Evolutionary conservation across 768 basidiomycete species (phyloP), one percentile per base, ranked within the genome.

Genomic region (Xanthoconium stramineum): DNA sequence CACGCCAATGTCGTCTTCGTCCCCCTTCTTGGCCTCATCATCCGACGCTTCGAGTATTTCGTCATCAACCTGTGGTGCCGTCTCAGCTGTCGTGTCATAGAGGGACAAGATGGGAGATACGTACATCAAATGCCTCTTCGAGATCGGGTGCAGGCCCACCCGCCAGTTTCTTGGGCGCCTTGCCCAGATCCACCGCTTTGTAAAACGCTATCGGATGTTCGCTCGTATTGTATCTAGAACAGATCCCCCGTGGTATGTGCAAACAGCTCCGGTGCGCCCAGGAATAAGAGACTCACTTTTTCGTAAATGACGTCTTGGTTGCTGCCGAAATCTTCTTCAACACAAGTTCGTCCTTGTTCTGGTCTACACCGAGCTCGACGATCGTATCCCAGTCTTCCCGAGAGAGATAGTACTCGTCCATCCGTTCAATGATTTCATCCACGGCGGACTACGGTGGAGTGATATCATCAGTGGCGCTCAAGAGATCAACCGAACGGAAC

Each of bases 371-470:
- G 10, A 99, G 81, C 68, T 98, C 96, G 51, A 98, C 83, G 50
- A 98, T 78, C 11, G 93, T 87, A 64, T 99, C 97, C 96, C 95
- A 98, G 65, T 98, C 96, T 30, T 98, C 97, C 60, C 89, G 91
- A 4, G 86, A 86, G 33, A 99, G 72, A 71, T 84, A 98, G 69
- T 99, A 99, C 46, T 89, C 88, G 69, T 98, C 97, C 94, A 99
- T 96, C 7, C 76, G 75, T 28, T 83, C 79, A 54, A 99, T 97
- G 36, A 94, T 84, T 10, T 88, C 85, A 2, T 89, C 86, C 6
- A 98, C 81, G 1, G 83, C 88, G 59, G 81, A 57, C 59, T 59
- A 50, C 14, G 29, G 14, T 35, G 1, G 8, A 11, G 9, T 3
- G 19, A 37, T 1, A 32, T 60, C 9, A 28, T 29, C 30, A 44